Evolutionary conservation across 163 green algal genomes (phyloP).

Genomic region (Prototheca stagnorum): DNA sequence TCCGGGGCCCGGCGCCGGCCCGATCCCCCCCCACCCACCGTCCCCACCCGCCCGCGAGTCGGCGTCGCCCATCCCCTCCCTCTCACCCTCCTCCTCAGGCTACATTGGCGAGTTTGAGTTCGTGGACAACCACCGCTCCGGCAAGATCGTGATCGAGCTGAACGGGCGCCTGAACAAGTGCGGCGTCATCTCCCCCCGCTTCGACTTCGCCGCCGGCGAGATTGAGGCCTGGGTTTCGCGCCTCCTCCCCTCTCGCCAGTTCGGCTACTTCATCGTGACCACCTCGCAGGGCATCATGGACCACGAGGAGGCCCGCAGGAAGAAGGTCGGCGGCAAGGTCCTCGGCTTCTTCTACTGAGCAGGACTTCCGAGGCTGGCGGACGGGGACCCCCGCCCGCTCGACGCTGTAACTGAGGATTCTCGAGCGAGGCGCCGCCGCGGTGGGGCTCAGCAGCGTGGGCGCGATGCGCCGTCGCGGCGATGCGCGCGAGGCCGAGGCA

Average conservation of each 20-base stretch:
- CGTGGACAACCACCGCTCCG: slow-evolving; percentile 92
- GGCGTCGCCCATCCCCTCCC: no score
- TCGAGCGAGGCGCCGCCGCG: neutral
- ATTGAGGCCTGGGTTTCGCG: slow-evolving; percentile 91
- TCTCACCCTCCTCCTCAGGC: slow-evolving; percentile 24
- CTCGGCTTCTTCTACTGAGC: slow-evolving; percentile 83
- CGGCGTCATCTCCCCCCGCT: slow-evolving; percentile 94
- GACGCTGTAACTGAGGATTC: no score
- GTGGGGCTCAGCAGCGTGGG: no score
- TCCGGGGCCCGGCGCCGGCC: no score
- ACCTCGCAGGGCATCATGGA: slow-evolving; percentile 98
- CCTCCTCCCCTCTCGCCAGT: slow-evolving; percentile 93
- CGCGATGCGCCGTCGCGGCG: no score
- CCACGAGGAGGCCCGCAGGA: slow-evolving; percentile 91
- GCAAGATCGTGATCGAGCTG: slow-evolving; percentile 99
- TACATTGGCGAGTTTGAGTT: slow-evolving; percentile 99
- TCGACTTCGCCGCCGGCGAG: slow-evolving; percentile 74
- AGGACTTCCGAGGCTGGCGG: no score
- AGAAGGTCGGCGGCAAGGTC: slow-evolving; percentile 84
- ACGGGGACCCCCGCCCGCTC: no score
- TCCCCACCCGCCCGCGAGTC: no score
- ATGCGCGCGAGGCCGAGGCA: no score
- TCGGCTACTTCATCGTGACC: slow-evolving; percentile 94
- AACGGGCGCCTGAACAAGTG: slow-evolving; percentile 99
- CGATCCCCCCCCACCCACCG: no score